These are phyloP conservation scores for Groenewaldozyma tartarivorans DNA, from an alignment of 805 yeast species.

Conservation along the genomic window DNA sequence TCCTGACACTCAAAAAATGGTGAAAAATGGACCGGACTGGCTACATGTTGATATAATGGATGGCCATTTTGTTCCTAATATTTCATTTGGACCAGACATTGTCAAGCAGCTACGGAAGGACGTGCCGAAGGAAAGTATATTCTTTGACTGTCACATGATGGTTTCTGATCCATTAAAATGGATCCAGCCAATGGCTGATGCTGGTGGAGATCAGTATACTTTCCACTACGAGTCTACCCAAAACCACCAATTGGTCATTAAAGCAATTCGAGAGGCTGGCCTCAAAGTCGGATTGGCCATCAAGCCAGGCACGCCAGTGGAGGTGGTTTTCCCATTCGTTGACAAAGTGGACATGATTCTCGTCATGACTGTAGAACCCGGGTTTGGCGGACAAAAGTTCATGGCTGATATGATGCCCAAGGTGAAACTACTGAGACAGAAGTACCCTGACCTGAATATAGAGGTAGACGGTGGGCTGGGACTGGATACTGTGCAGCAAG, in stretches of 20 bases:
- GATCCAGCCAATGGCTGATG: constrained; percentile 85
- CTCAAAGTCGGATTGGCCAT: constrained; percentile 91
- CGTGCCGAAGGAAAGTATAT: constrained; percentile 57
- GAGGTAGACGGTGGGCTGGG: constrained; percentile 97
- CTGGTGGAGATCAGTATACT: constrained; percentile 93
- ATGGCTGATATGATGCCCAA: constrained; percentile 96
- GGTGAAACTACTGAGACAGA: constrained; percentile 63
- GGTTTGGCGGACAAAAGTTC: constrained; percentile 96
- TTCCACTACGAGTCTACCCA: constrained; percentile 90
- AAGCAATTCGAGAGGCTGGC: constrained; percentile 67
- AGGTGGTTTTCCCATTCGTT: constrained; percentile 65
- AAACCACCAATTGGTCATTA: constrained; percentile 60
- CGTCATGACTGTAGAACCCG: constrained; percentile 98
- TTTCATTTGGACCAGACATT: constrained; percentile 88
- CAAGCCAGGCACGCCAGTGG: constrained; percentile 88
- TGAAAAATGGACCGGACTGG: constrained; percentile 86
- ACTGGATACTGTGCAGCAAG: constrained; percentile 69
- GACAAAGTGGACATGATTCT: constrained; percentile 85
- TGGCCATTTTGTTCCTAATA: constrained; percentile 96
- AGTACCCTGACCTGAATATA: constrained; percentile 72
- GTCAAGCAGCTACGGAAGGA: constrained; percentile 67
- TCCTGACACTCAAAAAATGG: constrained; percentile 73
- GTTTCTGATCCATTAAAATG: constrained; percentile 84
- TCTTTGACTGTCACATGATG: constrained; percentile 98
- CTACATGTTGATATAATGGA: constrained; percentile 98